Evolutionary conservation across 2,329 filamentous ascomycete genomes (phyloP).

Genomic region (Fusarium sp.): DNA sequence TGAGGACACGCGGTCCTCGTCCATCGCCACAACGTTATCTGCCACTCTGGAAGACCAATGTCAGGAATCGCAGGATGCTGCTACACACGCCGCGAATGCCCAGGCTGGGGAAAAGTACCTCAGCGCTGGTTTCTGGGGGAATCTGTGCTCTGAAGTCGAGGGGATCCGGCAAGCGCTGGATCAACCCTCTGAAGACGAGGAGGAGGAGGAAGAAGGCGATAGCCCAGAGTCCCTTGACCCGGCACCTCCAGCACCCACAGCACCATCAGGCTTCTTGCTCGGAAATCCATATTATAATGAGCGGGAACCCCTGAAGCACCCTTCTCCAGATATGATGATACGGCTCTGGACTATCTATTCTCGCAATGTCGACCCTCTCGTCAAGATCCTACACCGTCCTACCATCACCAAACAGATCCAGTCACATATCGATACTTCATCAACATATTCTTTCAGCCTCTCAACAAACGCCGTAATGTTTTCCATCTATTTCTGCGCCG

Average conservation of each 20-base stretch:
- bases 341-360: conserved; percentile 53
- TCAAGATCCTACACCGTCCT: conserved; percentile 60
- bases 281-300: conserved; percentile 42
- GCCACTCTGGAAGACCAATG: conserved; percentile 28
- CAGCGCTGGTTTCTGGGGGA: conserved; percentile 58
- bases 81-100: conserved; percentile 34
- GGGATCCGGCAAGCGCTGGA: conserved; percentile 58
- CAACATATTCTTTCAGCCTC: conserved; percentile 26
- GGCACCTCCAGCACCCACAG: conserved; percentile 33
- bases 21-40: conserved; percentile 2
- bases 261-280: conserved; percentile 44
- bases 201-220: conserved; percentile 50
- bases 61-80: conserved; percentile 24
- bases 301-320: conserved; percentile 46
- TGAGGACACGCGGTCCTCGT: conserved; percentile 13
- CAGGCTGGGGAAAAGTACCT: conserved; percentile 50
- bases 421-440: conserved; percentile 40
- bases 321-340: conserved; percentile 52
- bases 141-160: conserved; percentile 58
- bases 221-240: conserved; percentile 46
- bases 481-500: conserved; percentile 57
- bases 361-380: conserved; percentile 56
- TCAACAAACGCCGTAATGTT: conserved; percentile 54
- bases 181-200: conserved; percentile 55
- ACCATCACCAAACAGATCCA: conserved; percentile 48